Percentiles rank a stretch among this genome's conserved stretches.
These are phyloP conservation scores for Trichoderma sp. DNA, from an alignment of 2,329 filamentous ascomycete genomes.

Conservation along the genomic window DNA sequence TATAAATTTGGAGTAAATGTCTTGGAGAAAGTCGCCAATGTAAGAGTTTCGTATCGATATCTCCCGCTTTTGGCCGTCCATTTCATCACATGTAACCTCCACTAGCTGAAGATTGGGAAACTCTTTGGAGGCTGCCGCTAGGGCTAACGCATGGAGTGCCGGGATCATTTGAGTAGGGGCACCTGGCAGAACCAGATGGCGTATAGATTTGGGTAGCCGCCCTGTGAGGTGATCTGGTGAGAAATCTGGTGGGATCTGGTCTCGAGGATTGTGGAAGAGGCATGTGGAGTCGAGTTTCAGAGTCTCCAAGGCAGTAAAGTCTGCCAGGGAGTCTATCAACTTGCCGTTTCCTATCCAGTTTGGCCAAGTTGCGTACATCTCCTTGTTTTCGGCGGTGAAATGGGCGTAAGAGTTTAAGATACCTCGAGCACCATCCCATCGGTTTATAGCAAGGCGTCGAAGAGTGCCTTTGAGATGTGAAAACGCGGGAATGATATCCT, in stretches of 20 bases:
- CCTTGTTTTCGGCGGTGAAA: not conserved
- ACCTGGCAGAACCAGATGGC: slow-evolving; percentile 8
- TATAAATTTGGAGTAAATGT: not conserved
- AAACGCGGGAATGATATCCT: slow-evolving; percentile 19
- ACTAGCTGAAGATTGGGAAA: slow-evolving; percentile 3
- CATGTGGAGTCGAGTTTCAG: slow-evolving; percentile 21
- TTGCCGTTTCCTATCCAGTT: not conserved
- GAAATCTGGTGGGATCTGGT: not conserved
- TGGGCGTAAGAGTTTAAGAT: not conserved
- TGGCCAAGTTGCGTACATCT: slow-evolving; percentile 8
- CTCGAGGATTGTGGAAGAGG: not conserved
- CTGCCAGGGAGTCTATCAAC: not conserved
- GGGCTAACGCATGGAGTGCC: slow-evolving; percentile 8
- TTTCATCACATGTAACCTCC: not conserved
- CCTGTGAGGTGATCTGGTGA: slow-evolving; percentile 3
- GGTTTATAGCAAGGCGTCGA: slow-evolving; percentile 8
- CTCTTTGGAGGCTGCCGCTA: not conserved
- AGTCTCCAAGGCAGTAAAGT: slow-evolving; percentile 10
- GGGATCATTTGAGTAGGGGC: slow-evolving; percentile 13
- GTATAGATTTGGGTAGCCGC: not conserved
- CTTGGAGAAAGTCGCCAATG: not conserved
- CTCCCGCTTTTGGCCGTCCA: slow-evolving; percentile 2
- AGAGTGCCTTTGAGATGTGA: slow-evolving; percentile 5
- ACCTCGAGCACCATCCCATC: slow-evolving; percentile 12
- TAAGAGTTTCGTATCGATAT: slow-evolving; percentile 7